phyloP scores from a whole-genome alignment of 305 asterid genomes.

The Salvia sclarea region DNA sequence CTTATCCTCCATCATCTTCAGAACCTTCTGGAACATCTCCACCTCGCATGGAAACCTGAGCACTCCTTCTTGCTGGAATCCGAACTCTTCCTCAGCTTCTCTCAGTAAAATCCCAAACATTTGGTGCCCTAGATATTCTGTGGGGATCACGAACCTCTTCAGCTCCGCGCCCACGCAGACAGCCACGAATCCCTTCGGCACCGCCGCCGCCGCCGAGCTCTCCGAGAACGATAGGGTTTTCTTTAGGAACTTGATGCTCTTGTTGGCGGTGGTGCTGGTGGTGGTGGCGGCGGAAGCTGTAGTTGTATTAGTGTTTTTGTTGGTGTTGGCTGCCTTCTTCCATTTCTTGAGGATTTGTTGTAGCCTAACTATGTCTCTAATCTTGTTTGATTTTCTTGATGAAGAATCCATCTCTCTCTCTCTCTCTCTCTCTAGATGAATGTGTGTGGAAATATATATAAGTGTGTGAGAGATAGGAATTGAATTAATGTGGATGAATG shows the following conservation, averaged over 20 bases:
- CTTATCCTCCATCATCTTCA: slow-evolving; percentile 55
- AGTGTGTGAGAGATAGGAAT: no score
- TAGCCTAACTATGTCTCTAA: slow-evolving; percentile 78
- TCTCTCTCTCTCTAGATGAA: neutral
- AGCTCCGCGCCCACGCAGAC: slow-evolving; percentile 65
- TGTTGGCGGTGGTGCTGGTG: slow-evolving; percentile 18
- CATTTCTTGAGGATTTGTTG: slow-evolving; percentile 85
- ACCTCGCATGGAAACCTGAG: slow-evolving; percentile 75
- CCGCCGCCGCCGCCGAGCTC: slow-evolving; percentile 22
- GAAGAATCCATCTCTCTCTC: slow-evolving; percentile 42
- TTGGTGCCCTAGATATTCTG: slow-evolving; percentile 59
- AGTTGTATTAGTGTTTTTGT: neutral
- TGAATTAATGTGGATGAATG: slow-evolving; percentile 26
- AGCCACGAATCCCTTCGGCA: slow-evolving; percentile 77
- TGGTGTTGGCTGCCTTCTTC: slow-evolving; percentile 55
- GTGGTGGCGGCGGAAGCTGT: neutral
- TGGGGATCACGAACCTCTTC: slow-evolving; percentile 72
- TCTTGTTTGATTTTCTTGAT: slow-evolving; percentile 65
- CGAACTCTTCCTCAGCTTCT: slow-evolving; percentile 87
- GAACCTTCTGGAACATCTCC: slow-evolving; percentile 49
- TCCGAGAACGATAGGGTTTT: slow-evolving; percentile 83
- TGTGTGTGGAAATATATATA: neutral
- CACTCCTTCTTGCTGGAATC: slow-evolving; percentile 80
- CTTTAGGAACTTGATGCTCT: slow-evolving; percentile 66
- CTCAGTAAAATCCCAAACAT: slow-evolving; percentile 57